Evolutionary conservation across 371 early-diverging fungal genomes (phyloP), one percentile per base, ranked within the genome.

Genomic region (Blakeslea trispora): DNA sequence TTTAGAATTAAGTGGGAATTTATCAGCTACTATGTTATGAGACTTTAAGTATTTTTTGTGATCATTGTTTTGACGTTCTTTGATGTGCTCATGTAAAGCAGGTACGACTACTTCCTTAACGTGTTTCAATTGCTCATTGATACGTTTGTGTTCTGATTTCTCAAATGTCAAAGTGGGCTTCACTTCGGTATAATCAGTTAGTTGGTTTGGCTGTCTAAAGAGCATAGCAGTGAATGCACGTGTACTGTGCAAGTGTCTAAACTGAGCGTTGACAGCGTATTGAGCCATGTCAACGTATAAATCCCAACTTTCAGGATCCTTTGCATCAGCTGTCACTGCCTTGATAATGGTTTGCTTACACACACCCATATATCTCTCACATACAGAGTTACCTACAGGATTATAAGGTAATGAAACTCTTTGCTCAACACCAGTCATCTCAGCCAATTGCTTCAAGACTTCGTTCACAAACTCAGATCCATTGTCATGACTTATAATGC

Each of bases 101-200:
- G 47, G 58, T 7, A 58, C 51, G 2, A 58, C 39, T 5, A 45
- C 17, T 17, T 58, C 46, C 19, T 46, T 18, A 8, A 35, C 46
- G 13, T 22, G 39, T 21, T 39, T 31, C 1, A 40, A 17, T 18
- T 45, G 18, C 6, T 59, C 42, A 13, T 59, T 18, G 5, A 52
- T 50, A 0, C 15, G 15, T 32, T 42, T 41, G 17, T 15, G 28
- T 28, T 28, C 28, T 5, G 28, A 28, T 28, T 7, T 11, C 1
- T 50, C 50, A 10, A 17, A 11, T n/a, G 15, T 34, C 7, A 40
- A 15, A 15, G 22, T 23, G 39, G 40, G 50, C 22, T 21, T 10
- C 3, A 50, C 15, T 13, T 50, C 22, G 28, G 44, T 17, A n/a
- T 53, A 53, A 44, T 53, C 53, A 17, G 24, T 24, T 1, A 53